Percentiles rank a stretch among this genome's conserved stretches.
Conservation (phyloP, 1,284 basidiomycete genomes). For the Rhodotorula sp. region DNA sequence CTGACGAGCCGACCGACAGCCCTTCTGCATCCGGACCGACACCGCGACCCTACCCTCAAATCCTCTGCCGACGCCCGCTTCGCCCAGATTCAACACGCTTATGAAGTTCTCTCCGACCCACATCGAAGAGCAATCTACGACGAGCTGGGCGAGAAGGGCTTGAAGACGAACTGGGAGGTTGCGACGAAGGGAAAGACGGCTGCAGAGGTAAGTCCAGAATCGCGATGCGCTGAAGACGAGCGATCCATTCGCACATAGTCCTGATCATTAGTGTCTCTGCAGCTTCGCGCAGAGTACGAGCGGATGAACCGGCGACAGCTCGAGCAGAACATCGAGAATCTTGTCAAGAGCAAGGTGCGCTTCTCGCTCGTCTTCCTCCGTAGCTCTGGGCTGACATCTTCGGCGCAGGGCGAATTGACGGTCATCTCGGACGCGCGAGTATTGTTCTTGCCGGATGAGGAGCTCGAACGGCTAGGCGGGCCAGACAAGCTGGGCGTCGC, state of each 20-base stretch:
- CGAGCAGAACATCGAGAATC: constrained; percentile 54
- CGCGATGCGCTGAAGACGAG: not conserved
- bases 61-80: constrained; percentile 64
- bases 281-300: constrained; percentile 56
- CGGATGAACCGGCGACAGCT: constrained; percentile 53
- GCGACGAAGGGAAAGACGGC: constrained; percentile 53
- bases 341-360: constrained; percentile 57
- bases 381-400: not conserved
- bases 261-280: not conserved
- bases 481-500: constrained; percentile 10
- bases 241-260: not conserved
- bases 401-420: constrained; percentile 32
- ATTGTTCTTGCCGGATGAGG: constrained; percentile 26
- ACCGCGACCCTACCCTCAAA: constrained; percentile 61
- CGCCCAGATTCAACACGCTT: constrained; percentile 66
- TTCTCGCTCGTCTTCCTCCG: not conserved
- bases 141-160: constrained; percentile 63
- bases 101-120: constrained; percentile 64
- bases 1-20: constrained; percentile 44
- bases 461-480: constrained; percentile 19
- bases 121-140: constrained; percentile 75
- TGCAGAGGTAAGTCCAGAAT: constrained; percentile 56
- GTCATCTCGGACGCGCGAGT: constrained; percentile 34
- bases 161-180: constrained; percentile 54
- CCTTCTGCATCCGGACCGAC: constrained; percentile 83